These are phyloP conservation scores for Ascoidea tarda DNA, from an alignment of 805 yeast genomes.

Conservation along the genomic window DNA sequence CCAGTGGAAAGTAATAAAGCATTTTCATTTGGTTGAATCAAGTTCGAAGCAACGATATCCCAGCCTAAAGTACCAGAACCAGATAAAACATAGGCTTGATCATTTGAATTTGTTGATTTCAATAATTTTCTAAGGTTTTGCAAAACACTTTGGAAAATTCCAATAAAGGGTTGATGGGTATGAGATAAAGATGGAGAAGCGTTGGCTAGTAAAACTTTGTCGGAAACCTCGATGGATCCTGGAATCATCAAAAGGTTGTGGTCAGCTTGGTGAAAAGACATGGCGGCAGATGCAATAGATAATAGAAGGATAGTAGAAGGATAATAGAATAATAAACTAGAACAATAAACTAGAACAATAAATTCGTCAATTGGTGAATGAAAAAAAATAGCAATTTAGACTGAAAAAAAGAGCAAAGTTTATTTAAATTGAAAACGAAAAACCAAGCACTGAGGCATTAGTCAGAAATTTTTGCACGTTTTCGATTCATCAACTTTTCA, in stretches of 20 bases:
- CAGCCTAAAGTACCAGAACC: conserved; percentile 95
- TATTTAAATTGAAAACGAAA: too few relatives aligned
- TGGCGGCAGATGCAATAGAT: background rate
- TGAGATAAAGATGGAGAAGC: conserved; percentile 80
- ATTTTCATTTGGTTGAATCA: conserved; percentile 49
- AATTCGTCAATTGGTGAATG: too few relatives aligned
- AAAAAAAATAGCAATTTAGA: too few relatives aligned
- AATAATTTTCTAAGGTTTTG: conserved; percentile 59
- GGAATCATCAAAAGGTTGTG: conserved; percentile 42
- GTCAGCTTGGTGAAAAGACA: conserved; percentile 9
- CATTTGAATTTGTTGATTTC: conserved; percentile 45
- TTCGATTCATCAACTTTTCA: too few relatives aligned
- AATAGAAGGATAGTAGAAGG: too few relatives aligned
- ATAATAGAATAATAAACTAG: too few relatives aligned
- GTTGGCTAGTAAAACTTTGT: conserved; percentile 67
- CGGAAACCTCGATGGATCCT: conserved; percentile 79
- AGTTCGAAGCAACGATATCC: conserved; percentile 78
- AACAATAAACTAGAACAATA: too few relatives aligned
- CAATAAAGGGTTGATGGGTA: conserved; percentile 72
- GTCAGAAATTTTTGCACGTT: too few relatives aligned
- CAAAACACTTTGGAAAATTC: conserved; percentile 57
- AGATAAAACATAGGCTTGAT: conserved; percentile 71
- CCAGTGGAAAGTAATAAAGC: conserved; percentile 84
- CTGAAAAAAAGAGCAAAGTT: too few relatives aligned
- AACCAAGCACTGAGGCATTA: too few relatives aligned